Conservation (phyloP, 805 yeast genomes). For the Candida germanica region DNA sequence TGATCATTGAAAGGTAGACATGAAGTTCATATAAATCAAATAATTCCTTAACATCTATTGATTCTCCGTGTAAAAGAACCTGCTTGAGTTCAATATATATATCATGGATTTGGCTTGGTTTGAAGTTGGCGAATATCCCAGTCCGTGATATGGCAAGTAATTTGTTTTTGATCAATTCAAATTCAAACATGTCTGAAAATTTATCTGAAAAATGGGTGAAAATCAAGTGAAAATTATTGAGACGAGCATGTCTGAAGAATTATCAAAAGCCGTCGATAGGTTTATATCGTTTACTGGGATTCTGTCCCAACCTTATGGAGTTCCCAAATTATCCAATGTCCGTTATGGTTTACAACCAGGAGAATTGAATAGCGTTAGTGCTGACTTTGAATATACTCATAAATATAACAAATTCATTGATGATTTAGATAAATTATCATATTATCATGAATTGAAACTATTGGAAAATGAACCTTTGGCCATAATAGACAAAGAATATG, state of each 20-base stretch:
- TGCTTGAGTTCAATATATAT: constrained; percentile 40
- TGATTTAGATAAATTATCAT: constrained; percentile 26
- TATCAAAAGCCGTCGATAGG: constrained; percentile 11
- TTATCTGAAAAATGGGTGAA: too few species aligned
- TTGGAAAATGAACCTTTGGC: constrained; percentile 14
- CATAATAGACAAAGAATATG: constrained; percentile 16
- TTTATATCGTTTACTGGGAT: constrained; percentile 12
- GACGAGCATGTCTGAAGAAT: constrained; percentile 6
- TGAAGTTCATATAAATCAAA: constrained; percentile 67
- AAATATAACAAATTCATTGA: constrained; percentile 21
- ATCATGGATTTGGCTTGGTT: constrained; percentile 42
- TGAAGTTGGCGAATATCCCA: constrained; percentile 47
- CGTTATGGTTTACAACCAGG: constrained; percentile 1
- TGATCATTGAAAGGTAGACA: constrained; percentile 57
- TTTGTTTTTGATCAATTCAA: constrained; percentile 33
- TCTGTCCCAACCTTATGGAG: constrained; percentile 32
- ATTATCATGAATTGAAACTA: constrained; percentile 23
- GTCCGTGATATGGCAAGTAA: constrained; percentile 49
- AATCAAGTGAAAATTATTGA: too few species aligned
- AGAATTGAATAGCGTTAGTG: background rate
- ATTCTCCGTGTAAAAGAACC: constrained; percentile 30
- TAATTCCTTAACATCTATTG: constrained; percentile 43
- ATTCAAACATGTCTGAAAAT: too few species aligned
- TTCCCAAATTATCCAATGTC: constrained; percentile 17
- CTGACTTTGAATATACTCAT: constrained; percentile 19